These are phyloP conservation scores for Spergularia marina DNA, from an alignment of 148 eudicot species.

Conservation along the genomic window DNA sequence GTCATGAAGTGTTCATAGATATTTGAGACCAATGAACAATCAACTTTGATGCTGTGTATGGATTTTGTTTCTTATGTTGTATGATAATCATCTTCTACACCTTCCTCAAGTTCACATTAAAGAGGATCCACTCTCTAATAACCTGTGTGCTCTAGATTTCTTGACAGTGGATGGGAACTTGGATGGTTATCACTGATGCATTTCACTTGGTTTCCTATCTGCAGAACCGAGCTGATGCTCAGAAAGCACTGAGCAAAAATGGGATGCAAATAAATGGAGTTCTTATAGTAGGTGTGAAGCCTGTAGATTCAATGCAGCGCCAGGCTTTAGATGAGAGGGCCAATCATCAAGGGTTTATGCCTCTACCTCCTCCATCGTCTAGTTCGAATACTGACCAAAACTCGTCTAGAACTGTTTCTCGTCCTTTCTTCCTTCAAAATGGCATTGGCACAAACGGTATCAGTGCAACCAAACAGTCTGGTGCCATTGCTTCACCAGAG, in stretches of 20 bases:
- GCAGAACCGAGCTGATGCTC: conserved; percentile 87
- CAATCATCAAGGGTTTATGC: conserved; percentile 79
- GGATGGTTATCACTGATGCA: neutral
- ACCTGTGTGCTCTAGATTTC: neutral
- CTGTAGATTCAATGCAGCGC: conserved; percentile 71
- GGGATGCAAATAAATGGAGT: conserved; percentile 82
- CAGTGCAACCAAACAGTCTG: conserved; percentile 47
- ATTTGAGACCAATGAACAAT: neutral
- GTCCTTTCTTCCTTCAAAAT: conserved; percentile 54
- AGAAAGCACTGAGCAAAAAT: conserved; percentile 80
- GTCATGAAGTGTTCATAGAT: neutral
- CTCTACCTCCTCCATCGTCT: conserved; percentile 51
- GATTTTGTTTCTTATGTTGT: neutral
- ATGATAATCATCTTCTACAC: neutral
- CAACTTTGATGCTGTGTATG: neutral
- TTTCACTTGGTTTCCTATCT: conserved; percentile 16
- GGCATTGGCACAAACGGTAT: conserved; percentile 53
- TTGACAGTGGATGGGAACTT: neutral
- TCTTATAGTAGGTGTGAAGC: conserved; percentile 87
- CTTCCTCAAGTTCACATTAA: neutral
- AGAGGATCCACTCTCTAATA: neutral
- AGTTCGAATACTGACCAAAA: conserved; percentile 41
- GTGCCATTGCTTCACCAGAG: conserved; percentile 79
- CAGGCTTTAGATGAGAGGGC: conserved; percentile 66
- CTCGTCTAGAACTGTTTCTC: conserved; percentile 35